phyloP scores from a whole-genome alignment of 441 rosid species.

The Pelargonium fulgidum region DNA sequence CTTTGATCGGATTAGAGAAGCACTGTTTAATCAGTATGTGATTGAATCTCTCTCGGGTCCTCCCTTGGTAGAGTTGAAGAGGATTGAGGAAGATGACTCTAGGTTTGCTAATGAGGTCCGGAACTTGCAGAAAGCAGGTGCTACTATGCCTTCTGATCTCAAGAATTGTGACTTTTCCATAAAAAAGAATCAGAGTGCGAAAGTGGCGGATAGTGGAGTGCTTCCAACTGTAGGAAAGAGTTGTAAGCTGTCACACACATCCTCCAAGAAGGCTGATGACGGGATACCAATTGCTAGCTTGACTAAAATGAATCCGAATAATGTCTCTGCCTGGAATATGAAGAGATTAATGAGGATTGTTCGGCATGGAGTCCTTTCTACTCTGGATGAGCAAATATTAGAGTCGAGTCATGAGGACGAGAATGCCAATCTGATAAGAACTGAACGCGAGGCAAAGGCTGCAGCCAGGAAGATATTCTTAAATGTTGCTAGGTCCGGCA shows the following conservation, averaged over 20 bases:
- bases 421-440: constrained; percentile 43
- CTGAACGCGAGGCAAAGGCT: constrained; percentile 67
- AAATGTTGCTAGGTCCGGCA: constrained; percentile 50
- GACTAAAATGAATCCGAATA: constrained; percentile 46
- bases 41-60: constrained; percentile 64
- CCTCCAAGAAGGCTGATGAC: constrained; percentile 6
- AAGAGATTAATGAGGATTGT: constrained; percentile 48
- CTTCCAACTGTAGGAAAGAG: not conserved
- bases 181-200: no score
- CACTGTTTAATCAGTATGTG: constrained; percentile 56
- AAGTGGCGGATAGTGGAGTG: not conserved
- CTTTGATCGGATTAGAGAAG: constrained; percentile 68
- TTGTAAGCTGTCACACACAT: not conserved
- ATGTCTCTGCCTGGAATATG: constrained; percentile 71
- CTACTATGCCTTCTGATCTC: constrained; percentile 21
- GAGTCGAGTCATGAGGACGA: constrained; percentile 43
- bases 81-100: constrained; percentile 36
- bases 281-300: constrained; percentile 52
- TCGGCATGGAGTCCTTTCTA: constrained; percentile 43
- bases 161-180: constrained; percentile 30
- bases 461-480: constrained; percentile 74
- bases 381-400: constrained; percentile 54
- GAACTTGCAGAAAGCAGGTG: no score
- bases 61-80: constrained; percentile 43
- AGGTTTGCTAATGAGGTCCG: constrained; percentile 37